Evolutionary conservation across 2,329 filamentous ascomycete species (phyloP).

Genomic region (Didymella sp.): DNA sequence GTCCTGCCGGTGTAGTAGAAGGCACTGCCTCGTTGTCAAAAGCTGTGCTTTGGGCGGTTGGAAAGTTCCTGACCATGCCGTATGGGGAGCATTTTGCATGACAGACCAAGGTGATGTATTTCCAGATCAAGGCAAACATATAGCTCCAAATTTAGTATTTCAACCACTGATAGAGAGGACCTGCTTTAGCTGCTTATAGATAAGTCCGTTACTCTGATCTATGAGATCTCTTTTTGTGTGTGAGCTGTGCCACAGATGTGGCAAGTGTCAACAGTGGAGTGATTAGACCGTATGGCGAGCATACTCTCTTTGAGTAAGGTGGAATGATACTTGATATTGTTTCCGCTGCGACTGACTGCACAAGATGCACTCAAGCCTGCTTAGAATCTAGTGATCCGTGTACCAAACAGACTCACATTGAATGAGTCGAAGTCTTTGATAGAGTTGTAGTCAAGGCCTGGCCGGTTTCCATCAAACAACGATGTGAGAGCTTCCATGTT

Average conservation of each 20-base stretch:
- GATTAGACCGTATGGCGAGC: background rate
- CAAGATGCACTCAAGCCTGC: background rate
- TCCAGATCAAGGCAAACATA: background rate
- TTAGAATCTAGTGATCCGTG: background rate
- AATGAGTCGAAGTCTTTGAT: background rate
- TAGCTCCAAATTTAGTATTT: slow-evolving; percentile 3
- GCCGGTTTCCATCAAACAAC: background rate
- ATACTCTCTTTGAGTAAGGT: too few relatives aligned
- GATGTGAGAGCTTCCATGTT: background rate
- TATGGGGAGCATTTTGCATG: background rate
- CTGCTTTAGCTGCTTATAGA: background rate
- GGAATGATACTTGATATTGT: too few relatives aligned
- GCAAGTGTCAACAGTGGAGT: background rate
- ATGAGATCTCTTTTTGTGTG: background rate
- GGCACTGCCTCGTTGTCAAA: slow-evolving; percentile 14
- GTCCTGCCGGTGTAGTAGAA: background rate
- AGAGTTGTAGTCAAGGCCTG: background rate
- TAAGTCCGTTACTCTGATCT: background rate
- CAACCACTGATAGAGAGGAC: background rate
- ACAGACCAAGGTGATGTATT: background rate
- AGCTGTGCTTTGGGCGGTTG: background rate
- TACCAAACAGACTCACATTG: background rate
- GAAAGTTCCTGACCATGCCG: background rate
- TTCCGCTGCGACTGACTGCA: too few relatives aligned
- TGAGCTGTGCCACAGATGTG: background rate